Evolutionary conservation across 306 rosid genomes (phyloP).

Genomic region (Vigna angularis): DNA sequence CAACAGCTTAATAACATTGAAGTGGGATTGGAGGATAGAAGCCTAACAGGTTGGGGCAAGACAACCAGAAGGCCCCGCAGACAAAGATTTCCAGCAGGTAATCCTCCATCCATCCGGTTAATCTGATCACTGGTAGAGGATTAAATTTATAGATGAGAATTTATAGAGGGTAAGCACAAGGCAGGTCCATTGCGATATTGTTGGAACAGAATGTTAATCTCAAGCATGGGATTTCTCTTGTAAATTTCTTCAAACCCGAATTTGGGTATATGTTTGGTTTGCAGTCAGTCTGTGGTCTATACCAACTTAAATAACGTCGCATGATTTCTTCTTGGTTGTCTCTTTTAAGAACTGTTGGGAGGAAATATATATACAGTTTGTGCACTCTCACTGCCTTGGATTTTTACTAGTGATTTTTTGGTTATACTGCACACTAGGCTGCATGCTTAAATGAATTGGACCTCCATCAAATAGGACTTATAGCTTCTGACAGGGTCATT

Average conservation of each 20-base stretch:
- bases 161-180: constrained; percentile 67
- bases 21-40: constrained; percentile 82
- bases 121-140: constrained; percentile 59
- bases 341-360: constrained; percentile 41
- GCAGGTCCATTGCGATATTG: constrained; percentile 56
- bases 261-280: constrained; percentile 67
- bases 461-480: constrained; percentile 29
- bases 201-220: constrained; percentile 48
- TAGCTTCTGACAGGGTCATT: constrained; percentile 16
- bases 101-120: constrained; percentile 67
- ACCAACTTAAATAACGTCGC: constrained; percentile 72
- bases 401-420: constrained; percentile 1
- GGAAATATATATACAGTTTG: constrained; percentile 52
- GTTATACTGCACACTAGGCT: constrained; percentile 29
- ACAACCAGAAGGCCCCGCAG: constrained; percentile 93
- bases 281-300: constrained; percentile 61
- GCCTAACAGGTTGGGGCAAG: constrained; percentile 97
- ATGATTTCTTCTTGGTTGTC: constrained; percentile 67
- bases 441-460: constrained; percentile 41
- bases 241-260: constrained; percentile 68
- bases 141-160: constrained; percentile 58
- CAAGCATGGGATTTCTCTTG: constrained; percentile 61
- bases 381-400: constrained; percentile 20
- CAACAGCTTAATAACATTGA: constrained; percentile 71
- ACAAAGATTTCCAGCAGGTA: constrained; percentile 83